Conservation (phyloP, 1,284 basidiomycete species). For the Cystobasidiaceae sp. region DNA sequence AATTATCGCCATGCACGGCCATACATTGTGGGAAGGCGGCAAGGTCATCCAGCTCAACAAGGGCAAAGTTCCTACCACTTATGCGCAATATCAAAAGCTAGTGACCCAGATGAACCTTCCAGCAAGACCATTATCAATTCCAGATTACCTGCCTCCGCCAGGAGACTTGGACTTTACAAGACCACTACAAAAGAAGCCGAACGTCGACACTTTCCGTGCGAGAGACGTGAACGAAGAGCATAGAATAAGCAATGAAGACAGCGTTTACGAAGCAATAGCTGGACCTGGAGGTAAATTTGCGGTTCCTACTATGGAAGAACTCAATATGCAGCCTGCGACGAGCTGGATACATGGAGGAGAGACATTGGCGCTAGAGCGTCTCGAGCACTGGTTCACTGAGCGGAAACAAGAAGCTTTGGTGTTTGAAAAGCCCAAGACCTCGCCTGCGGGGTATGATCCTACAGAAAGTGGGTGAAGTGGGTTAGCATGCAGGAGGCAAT, state of each 20-base stretch:
- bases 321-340: constrained; percentile 50
- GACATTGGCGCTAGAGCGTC: constrained; percentile 49
- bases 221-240: constrained; percentile 46
- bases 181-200: constrained; percentile 26
- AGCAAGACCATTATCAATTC: constrained; percentile 36
- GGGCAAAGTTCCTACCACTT: constrained; percentile 57
- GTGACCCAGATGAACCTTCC: constrained; percentile 50
- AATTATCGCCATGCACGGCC: constrained; percentile 46
- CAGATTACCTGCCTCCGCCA: constrained; percentile 43
- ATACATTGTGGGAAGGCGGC: constrained; percentile 50
- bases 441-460: constrained; percentile 50
- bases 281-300: constrained; percentile 50
- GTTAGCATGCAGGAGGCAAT: too few relatives aligned
- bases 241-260: constrained; percentile 31
- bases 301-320: constrained; percentile 52
- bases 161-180: constrained; percentile 40
- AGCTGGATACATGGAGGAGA: constrained; percentile 54
- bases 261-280: constrained; percentile 44
- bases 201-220: constrained; percentile 22
- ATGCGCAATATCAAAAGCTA: constrained; percentile 64
- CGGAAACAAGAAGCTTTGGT: constrained; percentile 47
- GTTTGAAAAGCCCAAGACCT: constrained; percentile 54
- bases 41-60: constrained; percentile 32
- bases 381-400: constrained; percentile 49
- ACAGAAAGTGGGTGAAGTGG: constrained; percentile 35